A percentile compares a stretch with the other conserved stretches of the same genome.
Conservation (phyloP, 1,139 yeast species). For the Suhomyces maxii region DNA sequence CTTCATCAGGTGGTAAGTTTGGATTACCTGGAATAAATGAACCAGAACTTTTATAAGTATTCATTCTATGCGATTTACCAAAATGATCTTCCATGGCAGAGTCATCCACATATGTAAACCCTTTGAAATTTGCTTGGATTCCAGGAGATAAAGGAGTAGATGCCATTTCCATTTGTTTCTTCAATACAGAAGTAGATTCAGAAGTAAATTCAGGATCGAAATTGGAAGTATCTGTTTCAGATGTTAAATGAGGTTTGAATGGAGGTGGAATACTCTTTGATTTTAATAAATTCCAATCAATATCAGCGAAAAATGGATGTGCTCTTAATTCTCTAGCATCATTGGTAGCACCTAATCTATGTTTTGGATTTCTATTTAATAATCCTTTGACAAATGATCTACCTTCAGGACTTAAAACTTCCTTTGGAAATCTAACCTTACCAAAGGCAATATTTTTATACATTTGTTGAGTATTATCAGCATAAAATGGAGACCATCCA, state of each 20-base stretch:
- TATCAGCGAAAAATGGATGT: slow-evolving; percentile 86
- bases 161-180: slow-evolving; percentile 63
- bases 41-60: slow-evolving; percentile 59
- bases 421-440: slow-evolving; percentile 94
- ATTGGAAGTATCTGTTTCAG: slow-evolving; percentile 92
- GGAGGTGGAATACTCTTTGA: slow-evolving; percentile 95
- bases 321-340: slow-evolving; percentile 92
- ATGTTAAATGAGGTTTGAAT: slow-evolving; percentile 86
- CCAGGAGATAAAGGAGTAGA: slow-evolving; percentile 91
- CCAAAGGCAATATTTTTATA: slow-evolving; percentile 98
- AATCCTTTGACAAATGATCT: slow-evolving; percentile 93
- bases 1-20: slow-evolving; percentile 77
- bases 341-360: slow-evolving; percentile 84
- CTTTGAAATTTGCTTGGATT: slow-evolving; percentile 92
- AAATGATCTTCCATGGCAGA: slow-evolving; percentile 89
- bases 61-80: slow-evolving; percentile 46
- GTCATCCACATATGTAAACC: slow-evolving; percentile 93
- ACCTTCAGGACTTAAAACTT: slow-evolving; percentile 87
- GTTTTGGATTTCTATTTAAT: slow-evolving; percentile 91
- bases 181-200: slow-evolving; percentile 80
- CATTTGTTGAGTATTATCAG: slow-evolving; percentile 97
- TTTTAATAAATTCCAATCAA: slow-evolving; percentile 81
- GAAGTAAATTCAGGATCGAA: slow-evolving; percentile 97
- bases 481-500: slow-evolving; percentile 99
- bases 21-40: slow-evolving; percentile 80